Base-by-base conservation (phyloP, 1,139 yeast genomes). In the Candida mesenterica region DNA sequence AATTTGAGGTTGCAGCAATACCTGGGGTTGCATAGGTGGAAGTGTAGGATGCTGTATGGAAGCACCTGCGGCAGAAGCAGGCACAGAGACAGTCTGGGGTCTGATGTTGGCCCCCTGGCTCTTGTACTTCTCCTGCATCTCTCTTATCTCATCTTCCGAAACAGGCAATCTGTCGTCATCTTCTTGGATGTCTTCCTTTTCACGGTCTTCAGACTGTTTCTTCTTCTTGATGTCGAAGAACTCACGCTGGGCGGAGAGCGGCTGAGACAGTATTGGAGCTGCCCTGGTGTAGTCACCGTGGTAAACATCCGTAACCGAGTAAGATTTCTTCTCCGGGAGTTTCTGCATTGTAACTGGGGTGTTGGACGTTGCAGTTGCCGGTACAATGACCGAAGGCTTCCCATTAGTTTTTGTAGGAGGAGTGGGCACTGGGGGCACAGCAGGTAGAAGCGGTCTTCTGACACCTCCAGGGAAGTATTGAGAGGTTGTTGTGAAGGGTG, bases 231-330 rank as follows among this genome's bases (percentile, higher is more conserved):
- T 34, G 12, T 53, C 65, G 42, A 76, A 77, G 35, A 57, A 63
- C 40, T 70, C 77, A 23, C 63, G 55, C 49, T 75, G 79, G 0
- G 82, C 74, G 25, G 77, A 68, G 20, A 76, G 59, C 7, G 83
- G 82, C 48, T 77, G 82, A 3, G 79, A 72, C 20, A 59, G 58
- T 24, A 72, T 46, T 3, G 82, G 82, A 0, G 82, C 81, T 24
- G 62, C 65, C 41, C 63, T 65, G 15, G 70, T 59, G 25, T 60
- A 61, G 42, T 74, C 77, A 3, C 72, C 75, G 33, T 62, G 65
- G 48, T 72, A 77, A 3, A 76, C 75, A 46, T 76, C 81, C 5
- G 75, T 68, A 4, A 68, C 72, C 7, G 49, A 41, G 34, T 34
- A 32, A n/a, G 40, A 28, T 39, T 28, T 41, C 29, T 12, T 33